phyloP scores from a whole-genome alignment of 176 grass and related monocot genomes.

The Calamus simplicifolius region DNA sequence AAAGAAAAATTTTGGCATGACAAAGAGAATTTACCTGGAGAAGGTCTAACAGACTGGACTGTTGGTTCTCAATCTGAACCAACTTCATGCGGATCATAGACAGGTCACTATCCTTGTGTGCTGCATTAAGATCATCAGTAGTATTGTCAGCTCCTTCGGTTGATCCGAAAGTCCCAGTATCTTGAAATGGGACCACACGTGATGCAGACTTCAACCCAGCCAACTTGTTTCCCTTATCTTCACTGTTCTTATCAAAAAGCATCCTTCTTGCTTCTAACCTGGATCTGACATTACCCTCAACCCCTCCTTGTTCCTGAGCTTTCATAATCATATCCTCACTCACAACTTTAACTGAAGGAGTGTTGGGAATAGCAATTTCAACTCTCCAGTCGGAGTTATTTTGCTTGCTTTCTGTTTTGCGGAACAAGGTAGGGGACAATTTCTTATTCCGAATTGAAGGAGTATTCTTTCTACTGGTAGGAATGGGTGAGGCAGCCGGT shows the following conservation, averaged over 20 bases:
- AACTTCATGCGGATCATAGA: conserved; percentile 78
- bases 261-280: conserved; percentile 53
- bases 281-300: conserved; percentile 41
- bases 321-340: conserved; percentile 42
- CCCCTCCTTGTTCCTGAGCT: conserved; percentile 3
- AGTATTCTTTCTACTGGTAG: conserved; percentile 32
- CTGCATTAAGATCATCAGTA: conserved; percentile 39
- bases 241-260: conserved; percentile 57
- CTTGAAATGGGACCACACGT: conserved; percentile 63
- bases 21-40: conserved; percentile 55
- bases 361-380: conserved; percentile 26
- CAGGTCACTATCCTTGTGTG: conserved; percentile 54
- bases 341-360: conserved; percentile 48
- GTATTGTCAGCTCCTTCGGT: conserved; percentile 17
- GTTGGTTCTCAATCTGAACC: conserved; percentile 95
- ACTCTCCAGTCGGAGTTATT: conserved; percentile 36
- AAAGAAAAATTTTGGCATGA: no score
- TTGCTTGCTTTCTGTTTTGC: conserved; percentile 3
- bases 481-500: conserved; percentile 42
- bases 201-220: conserved; percentile 49
- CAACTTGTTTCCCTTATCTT: conserved; percentile 51
- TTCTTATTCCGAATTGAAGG: conserved; percentile 62
- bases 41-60: conserved; percentile 77
- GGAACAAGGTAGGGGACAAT: conserved; percentile 39
- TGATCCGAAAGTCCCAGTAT: conserved; percentile 31